phyloP scores from a whole-genome alignment of 441 rosid species.

The Croton setiger region DNA sequence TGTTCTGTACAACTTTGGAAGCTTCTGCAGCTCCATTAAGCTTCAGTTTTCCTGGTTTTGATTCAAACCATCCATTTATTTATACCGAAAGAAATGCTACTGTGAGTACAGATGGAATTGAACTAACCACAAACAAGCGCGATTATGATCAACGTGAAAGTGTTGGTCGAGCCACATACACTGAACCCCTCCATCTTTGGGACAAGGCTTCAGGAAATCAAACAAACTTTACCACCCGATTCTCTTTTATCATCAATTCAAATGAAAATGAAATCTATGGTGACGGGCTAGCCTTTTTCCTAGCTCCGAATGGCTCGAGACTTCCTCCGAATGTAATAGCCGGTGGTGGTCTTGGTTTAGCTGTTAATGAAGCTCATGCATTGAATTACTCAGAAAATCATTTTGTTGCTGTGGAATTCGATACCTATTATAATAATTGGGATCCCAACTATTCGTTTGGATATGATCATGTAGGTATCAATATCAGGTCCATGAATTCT shows the following conservation, averaged over 20 bases:
- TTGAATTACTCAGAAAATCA: background rate
- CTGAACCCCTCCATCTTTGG: constrained; percentile 28
- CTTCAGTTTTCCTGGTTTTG: constrained; percentile 13
- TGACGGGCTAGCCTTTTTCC: constrained; percentile 37
- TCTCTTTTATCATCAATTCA: constrained; percentile 28
- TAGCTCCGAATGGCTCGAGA: constrained; percentile 21
- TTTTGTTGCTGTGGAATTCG: constrained; percentile 41
- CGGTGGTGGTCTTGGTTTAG: constrained; percentile 30
- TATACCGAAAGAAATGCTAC: background rate
- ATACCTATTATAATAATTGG: constrained; percentile 10
- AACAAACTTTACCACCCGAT: constrained; percentile 31
- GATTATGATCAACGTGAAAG: background rate
- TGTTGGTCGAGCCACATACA: constrained; percentile 14
- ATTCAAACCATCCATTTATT: background rate
- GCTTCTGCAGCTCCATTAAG: background rate
- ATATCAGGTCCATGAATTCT: constrained; percentile 30
- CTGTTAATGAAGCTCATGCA: background rate
- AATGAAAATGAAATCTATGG: background rate
- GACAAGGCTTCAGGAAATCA: constrained; percentile 22
- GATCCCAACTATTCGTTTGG: constrained; percentile 13
- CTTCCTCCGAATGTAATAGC: background rate
- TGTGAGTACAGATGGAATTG: background rate
- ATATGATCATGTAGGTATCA: constrained; percentile 29
- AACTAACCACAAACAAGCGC: background rate
- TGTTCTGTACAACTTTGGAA: background rate